Percentiles rank a stretch among this genome's conserved stretches.
Conservation (phyloP, 352 stramenopile species). For the Globisporangium okanoganense region DNA sequence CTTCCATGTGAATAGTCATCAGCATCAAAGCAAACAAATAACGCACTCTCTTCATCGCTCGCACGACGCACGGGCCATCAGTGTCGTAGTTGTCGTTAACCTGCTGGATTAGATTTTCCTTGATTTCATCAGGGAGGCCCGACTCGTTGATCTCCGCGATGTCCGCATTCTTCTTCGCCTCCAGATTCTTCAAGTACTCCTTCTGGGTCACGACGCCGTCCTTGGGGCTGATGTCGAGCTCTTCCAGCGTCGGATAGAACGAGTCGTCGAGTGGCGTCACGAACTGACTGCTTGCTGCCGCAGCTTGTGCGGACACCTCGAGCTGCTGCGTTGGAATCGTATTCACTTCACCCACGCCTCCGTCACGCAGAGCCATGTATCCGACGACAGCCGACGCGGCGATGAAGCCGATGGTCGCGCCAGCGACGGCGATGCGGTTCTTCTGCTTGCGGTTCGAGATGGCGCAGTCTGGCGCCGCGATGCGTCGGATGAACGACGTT, state of each 20-base stretch:
- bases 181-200: conserved; percentile 35
- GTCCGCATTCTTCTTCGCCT: conserved; percentile 21
- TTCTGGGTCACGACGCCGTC: conserved; percentile 29
- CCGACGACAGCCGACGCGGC: conserved; percentile 35
- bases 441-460: too few relatives aligned
- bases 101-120: conserved; percentile 29
- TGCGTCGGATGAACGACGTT: too few relatives aligned
- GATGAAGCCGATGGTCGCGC: conserved; percentile 33
- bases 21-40: too few relatives aligned
- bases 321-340: conserved; percentile 21
- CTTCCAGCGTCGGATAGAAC: conserved; percentile 34
- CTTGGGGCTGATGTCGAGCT: conserved; percentile 27
- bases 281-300: conserved; percentile 23
- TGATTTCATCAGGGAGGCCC: conserved; percentile 32
- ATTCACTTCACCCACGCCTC: too few relatives aligned
- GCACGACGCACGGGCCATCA: conserved; percentile 30
- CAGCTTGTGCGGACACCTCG: conserved; percentile 19
- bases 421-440: conserved; percentile 27
- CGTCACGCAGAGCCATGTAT: conserved; percentile 32
- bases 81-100: conserved; percentile 35
- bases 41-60: conserved; percentile 37
- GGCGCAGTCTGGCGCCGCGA: too few relatives aligned
- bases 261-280: conserved; percentile 26
- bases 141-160: conserved; percentile 23
- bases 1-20: too few relatives aligned